Conservation (phyloP, 2,329 filamentous ascomycete species). For the Acrodontium crateriforme region DNA sequence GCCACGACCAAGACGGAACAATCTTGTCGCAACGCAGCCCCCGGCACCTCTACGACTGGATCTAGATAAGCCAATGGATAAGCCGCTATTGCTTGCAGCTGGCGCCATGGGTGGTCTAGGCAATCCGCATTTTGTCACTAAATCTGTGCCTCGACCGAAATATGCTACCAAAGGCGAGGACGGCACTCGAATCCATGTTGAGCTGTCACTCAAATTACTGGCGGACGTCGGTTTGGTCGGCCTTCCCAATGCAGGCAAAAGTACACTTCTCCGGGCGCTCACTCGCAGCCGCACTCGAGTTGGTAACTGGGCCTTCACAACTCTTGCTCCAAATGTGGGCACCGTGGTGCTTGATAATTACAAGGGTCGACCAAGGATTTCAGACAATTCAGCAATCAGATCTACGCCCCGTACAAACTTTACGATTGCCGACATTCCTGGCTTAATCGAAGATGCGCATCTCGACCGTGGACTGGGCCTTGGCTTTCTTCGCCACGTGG, state of each 20-base stretch:
- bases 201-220: conserved; percentile 86
- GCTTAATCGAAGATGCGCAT: conserved; percentile 82
- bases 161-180: conserved; percentile 79
- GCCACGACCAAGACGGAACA: conserved; percentile 41
- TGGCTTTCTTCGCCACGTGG: conserved; percentile 84
- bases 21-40: conserved; percentile 54
- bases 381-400: conserved; percentile 30
- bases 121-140: conserved; percentile 82
- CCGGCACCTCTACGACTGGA: conserved; percentile 51
- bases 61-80: conserved; percentile 55
- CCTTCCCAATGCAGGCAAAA: conserved; percentile 91
- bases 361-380: conserved; percentile 53
- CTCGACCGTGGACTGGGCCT: conserved; percentile 82
- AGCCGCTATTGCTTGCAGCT: conserved; percentile 71
- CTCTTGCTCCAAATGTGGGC: conserved; percentile 84
- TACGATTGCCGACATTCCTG: conserved; percentile 90
- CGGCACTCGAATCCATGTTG: conserved; percentile 62
- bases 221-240: conserved; percentile 92
- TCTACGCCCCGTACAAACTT: conserved; percentile 58
- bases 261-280: conserved; percentile 73
- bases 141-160: conserved; percentile 60
- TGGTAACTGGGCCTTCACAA: conserved; percentile 94
- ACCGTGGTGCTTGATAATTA: conserved; percentile 87
- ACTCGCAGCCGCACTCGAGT: conserved; percentile 81
- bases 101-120: conserved; percentile 83